These are phyloP conservation scores for Akanthomyces muscarius DNA, from an alignment of 2,329 filamentous ascomycete genomes.

Conservation along the genomic window DNA sequence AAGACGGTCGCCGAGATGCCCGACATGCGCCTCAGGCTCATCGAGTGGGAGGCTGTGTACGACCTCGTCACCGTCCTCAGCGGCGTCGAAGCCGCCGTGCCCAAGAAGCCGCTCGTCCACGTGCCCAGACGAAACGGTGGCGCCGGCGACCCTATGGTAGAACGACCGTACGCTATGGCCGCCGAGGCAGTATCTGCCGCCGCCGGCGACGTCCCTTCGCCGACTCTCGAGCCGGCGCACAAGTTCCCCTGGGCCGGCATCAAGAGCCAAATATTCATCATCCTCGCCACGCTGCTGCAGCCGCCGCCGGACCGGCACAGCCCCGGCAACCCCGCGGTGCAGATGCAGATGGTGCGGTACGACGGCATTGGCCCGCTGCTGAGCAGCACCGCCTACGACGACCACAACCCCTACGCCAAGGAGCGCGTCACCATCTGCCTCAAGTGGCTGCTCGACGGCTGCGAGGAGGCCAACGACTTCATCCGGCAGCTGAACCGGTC, in stretches of 20 bases:
- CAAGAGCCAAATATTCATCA: conserved; percentile 88
- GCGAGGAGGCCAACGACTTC: conserved; percentile 67
- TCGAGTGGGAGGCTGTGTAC: conserved; percentile 87
- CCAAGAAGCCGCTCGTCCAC: conserved; percentile 68
- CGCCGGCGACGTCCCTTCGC: conserved; percentile 38
- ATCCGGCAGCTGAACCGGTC: conserved; percentile 59
- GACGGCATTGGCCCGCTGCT: conserved; percentile 84
- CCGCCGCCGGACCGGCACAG: conserved; percentile 62
- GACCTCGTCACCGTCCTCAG: conserved; percentile 84
- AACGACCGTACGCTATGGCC: conserved; percentile 56
- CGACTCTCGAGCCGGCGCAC: conserved; percentile 56
- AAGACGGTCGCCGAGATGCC: conserved; percentile 82
- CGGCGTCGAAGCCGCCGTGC: conserved; percentile 81
- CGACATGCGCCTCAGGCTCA: conserved; percentile 77
- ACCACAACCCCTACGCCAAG: conserved; percentile 89
- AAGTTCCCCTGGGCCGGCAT: conserved; percentile 68
- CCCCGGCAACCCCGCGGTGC: conserved; percentile 68
- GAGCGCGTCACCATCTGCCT: conserved; percentile 85
- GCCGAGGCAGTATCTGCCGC: conserved; percentile 25
- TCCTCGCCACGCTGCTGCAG: conserved; percentile 84
- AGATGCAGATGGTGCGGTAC: conserved; percentile 80
- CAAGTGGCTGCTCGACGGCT: conserved; percentile 77
- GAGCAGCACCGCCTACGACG: conserved; percentile 86
- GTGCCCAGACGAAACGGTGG: conserved; percentile 30
- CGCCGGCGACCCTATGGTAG: conserved; percentile 46